Base-by-base conservation (phyloP, 2,329 filamentous ascomycete genomes). In the Scytalidium lignicola region DNA sequence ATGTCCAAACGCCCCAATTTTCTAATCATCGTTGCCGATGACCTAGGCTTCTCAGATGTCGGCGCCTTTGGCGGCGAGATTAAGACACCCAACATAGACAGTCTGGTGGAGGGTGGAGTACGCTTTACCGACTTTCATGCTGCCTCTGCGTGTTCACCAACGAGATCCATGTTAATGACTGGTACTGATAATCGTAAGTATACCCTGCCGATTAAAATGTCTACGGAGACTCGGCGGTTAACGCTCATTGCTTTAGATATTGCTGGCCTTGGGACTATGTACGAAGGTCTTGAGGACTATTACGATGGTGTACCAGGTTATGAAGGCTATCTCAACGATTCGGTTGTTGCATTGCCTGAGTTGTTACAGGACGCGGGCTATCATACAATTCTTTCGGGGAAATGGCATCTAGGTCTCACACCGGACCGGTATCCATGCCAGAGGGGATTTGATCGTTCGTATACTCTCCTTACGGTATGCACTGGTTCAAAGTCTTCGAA, bases 81-180 rank as follows among this genome's bases (percentile, higher is more conserved):
- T 48, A 68, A 70, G 18, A 82, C 79, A 0, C 79, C 79, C 2
- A 76, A 77, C 58, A 68, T 83, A 23, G 75, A 82, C 63, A 72
- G 70, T 22, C 61, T 78, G 2, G 74, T 74, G 5, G 62, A 69
- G 42, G 65, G 73, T 42, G 74, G 78, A 20, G 60, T 82, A 22
- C 74, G 78, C 3, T 77, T 82, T 56, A 80, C 78, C 0, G 75
- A 78, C 51, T 81, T 81, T 60, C 79, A 82, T 57, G 74, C 79
- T 1, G 79, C 79, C 0, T 75, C 78, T 19, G 76, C 78, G 51
- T 82, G 78, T 63, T 81, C 78, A 50, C 79, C 79, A 18, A 79
- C 76, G 4, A 69, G 78, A 46, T 74, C 78, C 42, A 82, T 82
- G 79, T 72, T 82, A 46, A 74, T 82, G 67, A 79, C 76, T 1